phyloP scores from a whole-genome alignment of 768 basidiomycete genomes.

The Tricholoma hemisulphureum region DNA sequence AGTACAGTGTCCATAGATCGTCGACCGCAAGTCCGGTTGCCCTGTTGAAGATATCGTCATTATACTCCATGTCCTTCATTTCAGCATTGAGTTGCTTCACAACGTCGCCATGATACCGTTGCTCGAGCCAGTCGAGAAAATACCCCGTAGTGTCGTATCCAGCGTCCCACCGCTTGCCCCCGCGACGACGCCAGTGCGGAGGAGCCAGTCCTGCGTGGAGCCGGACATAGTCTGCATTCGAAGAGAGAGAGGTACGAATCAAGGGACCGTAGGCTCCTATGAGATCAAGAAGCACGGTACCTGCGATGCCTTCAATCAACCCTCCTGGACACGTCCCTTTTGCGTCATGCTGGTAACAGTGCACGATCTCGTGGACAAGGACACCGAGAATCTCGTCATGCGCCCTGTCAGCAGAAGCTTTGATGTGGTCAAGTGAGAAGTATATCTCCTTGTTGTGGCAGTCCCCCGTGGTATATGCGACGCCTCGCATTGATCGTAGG shows the following conservation, averaged over 20 bases:
- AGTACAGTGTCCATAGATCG: conserved; percentile 60
- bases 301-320: conserved; percentile 78
- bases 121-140: conserved; percentile 71
- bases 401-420: conserved; percentile 38
- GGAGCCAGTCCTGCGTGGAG: conserved; percentile 55
- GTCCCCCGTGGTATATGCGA: conserved; percentile 64
- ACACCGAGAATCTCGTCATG: conserved; percentile 69
- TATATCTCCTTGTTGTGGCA: conserved; percentile 68
- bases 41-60: conserved; percentile 50
- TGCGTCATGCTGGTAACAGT: conserved; percentile 74
- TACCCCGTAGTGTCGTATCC: conserved; percentile 75
- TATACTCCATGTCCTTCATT: conserved; percentile 50
- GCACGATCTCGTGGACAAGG: conserved; percentile 73
- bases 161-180: conserved; percentile 62
- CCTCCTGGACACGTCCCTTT: conserved; percentile 62
- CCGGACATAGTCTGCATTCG: conserved; percentile 64
- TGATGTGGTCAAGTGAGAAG: conserved; percentile 66
- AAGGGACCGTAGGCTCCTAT: not conserved
- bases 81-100: conserved; percentile 57
- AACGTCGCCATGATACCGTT: conserved; percentile 49
- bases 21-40: conserved; percentile 51
- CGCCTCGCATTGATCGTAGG: conserved; percentile 64
- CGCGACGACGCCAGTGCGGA: conserved; percentile 64
- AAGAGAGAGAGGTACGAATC: not conserved
- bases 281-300: conserved; percentile 32